Conservation (phyloP, 345 rosid genomes). For the Orychophragmus violaceus region DNA sequence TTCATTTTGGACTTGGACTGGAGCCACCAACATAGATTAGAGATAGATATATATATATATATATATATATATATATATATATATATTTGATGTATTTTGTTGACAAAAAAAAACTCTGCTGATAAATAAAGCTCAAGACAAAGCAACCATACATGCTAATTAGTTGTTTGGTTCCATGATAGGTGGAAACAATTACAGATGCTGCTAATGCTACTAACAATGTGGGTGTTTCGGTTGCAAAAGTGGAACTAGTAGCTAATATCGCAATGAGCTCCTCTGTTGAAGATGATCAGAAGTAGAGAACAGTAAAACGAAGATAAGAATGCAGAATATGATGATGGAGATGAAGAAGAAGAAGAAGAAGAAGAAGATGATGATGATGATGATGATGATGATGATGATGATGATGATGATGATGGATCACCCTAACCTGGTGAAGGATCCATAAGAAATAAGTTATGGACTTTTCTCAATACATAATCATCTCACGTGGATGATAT, state of each 20-base stretch:
- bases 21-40: too few species aligned
- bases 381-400: not conserved
- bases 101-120: too few species aligned
- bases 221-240: not conserved
- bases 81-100: too few species aligned
- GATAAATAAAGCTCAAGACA: too few species aligned
- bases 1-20: too few species aligned
- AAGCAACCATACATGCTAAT: too few species aligned
- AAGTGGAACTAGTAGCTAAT: not conserved
- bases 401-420: not conserved
- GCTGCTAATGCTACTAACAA: too few species aligned
- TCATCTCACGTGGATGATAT: not conserved
- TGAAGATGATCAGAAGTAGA: not conserved
- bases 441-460: not conserved
- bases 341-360: not conserved
- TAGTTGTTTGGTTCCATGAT: too few species aligned
- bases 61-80: too few species aligned
- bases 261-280: not conserved
- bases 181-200: too few species aligned
- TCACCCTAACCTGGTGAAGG: not conserved
- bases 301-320: not conserved
- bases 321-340: not conserved
- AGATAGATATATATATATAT: too few species aligned
- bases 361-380: not conserved
- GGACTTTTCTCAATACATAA: not conserved